Base-by-base conservation (phyloP, 75 land plant species). In the Sequoiadendron giganteum region DNA sequence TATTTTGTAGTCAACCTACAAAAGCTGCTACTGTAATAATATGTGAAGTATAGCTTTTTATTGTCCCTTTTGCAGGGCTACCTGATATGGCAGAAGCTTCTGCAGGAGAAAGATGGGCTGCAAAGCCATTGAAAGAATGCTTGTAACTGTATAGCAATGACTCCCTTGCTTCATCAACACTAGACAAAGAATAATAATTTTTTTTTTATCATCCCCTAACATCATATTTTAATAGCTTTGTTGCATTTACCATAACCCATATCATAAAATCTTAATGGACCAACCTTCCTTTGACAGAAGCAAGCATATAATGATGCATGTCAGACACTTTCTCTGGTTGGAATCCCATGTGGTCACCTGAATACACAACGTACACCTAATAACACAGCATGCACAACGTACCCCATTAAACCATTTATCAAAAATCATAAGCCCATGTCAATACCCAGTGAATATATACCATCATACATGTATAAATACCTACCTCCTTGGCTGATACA, bases 121-220 rank as follows among this genome's bases (percentile, higher is more conserved):
- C 90, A 77, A 97, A 97, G 87, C 95, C 98, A 92, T 95, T 93
- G 91, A 97, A 91, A 86, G 89, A 86, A 88, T 95, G 91, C 91
- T 93, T 95, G 93, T 97, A 97, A 83, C 93, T 95, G 86, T 97
- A 95, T 13, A 94, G 83, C 39, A 95, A 85, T 49, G 96, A 93
- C 1, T 86, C 89, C 85, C 85, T 87, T 3, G 96, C 95, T 32
- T 91, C 93, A 79, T 95, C 95, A 52, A 87, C 95, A 38, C 93
- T 93, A 85, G 0, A 45, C 32, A 43, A 76, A 15, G n/a, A 15
- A 78, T 47, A 52, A 48, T 3, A 34, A 32, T 5, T n/a, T n/a
- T n/a, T n/a, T 10, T 1, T 42, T 40, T 43, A 43, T 40, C 19
- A 80, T 42, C 11, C 3, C 73, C 73, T n/a, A 68, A 5, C 21